Conservation (phyloP, 495 filamentous ascomycete genomes). For the Rostrohypoxylon terebratum region DNA sequence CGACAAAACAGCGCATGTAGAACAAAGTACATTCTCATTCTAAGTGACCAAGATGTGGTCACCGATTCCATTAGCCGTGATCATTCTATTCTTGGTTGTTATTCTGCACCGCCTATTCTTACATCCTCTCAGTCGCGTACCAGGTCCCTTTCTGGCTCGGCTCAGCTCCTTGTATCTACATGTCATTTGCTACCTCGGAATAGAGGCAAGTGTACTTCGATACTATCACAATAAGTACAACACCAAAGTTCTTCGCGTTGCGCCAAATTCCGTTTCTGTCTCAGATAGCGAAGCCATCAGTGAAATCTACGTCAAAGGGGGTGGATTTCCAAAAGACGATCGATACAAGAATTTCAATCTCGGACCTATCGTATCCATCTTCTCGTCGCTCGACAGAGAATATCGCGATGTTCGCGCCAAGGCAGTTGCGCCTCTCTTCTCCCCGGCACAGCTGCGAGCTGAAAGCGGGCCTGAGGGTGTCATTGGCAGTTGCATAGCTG, state of each 20-base stretch:
- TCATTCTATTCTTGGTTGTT: constrained; percentile 1
- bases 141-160: background rate
- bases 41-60: constrained; percentile 2
- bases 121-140: background rate
- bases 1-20: background rate
- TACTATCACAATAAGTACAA: constrained; percentile 1
- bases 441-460: constrained; percentile 4
- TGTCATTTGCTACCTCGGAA: constrained; percentile 1
- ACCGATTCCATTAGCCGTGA: background rate
- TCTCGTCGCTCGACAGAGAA: constrained; percentile 8
- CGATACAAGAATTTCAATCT: constrained; percentile 9
- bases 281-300: background rate
- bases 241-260: background rate
- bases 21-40: background rate
- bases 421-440: constrained; percentile 6
- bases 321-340: constrained; percentile 8
- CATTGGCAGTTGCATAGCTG: constrained; percentile 7
- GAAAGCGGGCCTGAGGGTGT: background rate
- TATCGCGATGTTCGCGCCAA: constrained; percentile 7
- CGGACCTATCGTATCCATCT: constrained; percentile 2
- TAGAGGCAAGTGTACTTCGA: constrained; percentile 2
- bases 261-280: constrained; percentile 8
- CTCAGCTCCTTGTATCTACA: constrained; percentile 3
- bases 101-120: constrained; percentile 5
- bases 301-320: background rate